These are phyloP conservation scores for Gentiana straminea DNA, from an alignment of 257 asterid species.

Conservation along the genomic window DNA sequence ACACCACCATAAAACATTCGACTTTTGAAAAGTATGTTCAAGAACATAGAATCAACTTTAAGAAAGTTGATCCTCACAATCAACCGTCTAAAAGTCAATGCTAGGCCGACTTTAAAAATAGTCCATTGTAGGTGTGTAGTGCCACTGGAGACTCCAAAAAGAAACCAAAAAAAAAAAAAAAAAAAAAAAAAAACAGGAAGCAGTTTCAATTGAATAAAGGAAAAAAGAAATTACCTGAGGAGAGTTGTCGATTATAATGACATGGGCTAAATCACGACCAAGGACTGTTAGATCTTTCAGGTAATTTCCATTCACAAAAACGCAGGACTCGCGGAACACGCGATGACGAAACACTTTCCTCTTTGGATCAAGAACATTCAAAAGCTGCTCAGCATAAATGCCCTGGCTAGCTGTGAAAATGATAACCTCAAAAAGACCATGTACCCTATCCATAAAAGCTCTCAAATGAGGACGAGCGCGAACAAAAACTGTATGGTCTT, in stretches of 20 bases:
- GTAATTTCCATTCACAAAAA: slow-evolving; percentile 81
- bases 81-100: no score
- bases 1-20: no score
- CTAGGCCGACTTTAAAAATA: no score
- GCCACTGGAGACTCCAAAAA: no score
- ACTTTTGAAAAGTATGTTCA: no score
- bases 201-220: not conserved
- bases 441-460: slow-evolving; percentile 69
- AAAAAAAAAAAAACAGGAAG: not conserved
- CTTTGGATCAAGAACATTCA: slow-evolving; percentile 84
- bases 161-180: not conserved
- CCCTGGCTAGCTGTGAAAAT: slow-evolving; percentile 98
- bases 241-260: slow-evolving; percentile 84
- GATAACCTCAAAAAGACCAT: slow-evolving; percentile 69
- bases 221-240: slow-evolving; percentile 66
- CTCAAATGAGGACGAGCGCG: slow-evolving; percentile 87
- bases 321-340: slow-evolving; percentile 90
- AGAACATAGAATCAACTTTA: no score
- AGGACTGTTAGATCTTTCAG: slow-evolving; percentile 92
- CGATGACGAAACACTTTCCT: slow-evolving; percentile 91
- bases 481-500: slow-evolving; percentile 69
- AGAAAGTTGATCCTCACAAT: no score
- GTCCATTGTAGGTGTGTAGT: no score
- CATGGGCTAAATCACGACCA: slow-evolving; percentile 89
- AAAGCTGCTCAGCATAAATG: slow-evolving; percentile 86